A percentile compares a stretch with the other conserved stretches of the same genome.
Conservation (phyloP, 2,329 filamentous ascomycete genomes). For the Aureobasidium sp. region DNA sequence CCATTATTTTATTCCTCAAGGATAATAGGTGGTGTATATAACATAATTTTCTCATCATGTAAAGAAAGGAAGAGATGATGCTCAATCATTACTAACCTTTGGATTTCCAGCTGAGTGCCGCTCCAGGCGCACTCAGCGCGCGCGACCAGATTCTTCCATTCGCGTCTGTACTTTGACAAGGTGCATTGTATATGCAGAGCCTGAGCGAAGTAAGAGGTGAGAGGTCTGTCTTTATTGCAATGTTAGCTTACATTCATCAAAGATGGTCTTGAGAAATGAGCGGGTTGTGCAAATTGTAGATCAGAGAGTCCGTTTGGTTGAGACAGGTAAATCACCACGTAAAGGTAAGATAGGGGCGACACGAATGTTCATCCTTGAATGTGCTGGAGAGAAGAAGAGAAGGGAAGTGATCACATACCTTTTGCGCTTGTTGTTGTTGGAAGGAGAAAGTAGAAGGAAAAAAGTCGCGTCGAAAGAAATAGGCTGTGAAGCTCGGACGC, state of each 20-base stretch:
- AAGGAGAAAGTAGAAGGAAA: background rate
- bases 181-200: constrained; percentile 12
- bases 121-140: background rate
- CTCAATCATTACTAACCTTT: background rate
- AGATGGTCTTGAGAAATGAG: background rate
- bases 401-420: constrained; percentile 10
- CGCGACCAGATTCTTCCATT: background rate
- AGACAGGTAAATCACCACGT: constrained; percentile 53
- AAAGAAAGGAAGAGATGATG: background rate
- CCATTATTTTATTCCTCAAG: constrained; percentile 36
- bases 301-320: constrained; percentile 53
- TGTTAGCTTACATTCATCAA: constrained; percentile 10
- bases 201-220: background rate
- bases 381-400: background rate
- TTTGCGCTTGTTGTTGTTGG: background rate
- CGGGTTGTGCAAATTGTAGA: constrained; percentile 14
- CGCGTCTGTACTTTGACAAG: background rate
- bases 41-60: constrained; percentile 37
- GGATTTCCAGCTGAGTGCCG: background rate
- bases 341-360: constrained; percentile 55
- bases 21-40: constrained; percentile 41
- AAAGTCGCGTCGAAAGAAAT: constrained; percentile 10
- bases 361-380: constrained; percentile 42
- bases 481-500: constrained; percentile 9
- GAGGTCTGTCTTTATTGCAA: constrained; percentile 7